Evolutionary conservation across 805 yeast genomes (phyloP).

Genomic region (Scheffersomyces lignosus): DNA sequence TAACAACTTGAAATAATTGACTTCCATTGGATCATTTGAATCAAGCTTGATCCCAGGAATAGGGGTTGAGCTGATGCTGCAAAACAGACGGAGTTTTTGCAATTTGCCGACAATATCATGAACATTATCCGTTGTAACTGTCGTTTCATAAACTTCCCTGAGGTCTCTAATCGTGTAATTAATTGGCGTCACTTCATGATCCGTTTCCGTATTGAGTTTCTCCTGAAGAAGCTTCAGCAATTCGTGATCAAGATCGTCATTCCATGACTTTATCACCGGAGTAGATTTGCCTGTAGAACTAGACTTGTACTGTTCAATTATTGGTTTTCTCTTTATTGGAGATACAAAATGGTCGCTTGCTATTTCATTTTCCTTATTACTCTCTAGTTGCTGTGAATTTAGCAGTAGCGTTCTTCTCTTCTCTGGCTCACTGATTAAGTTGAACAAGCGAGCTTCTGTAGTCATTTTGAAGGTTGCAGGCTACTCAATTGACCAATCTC

Average conservation of each 20-base stretch:
- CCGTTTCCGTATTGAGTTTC: background rate
- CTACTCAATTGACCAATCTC: no score
- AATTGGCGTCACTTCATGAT: background rate
- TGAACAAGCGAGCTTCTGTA: no score
- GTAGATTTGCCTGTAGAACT: background rate
- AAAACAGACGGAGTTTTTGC: background rate
- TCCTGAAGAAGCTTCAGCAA: background rate
- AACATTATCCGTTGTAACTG: background rate
- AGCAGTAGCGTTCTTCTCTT: background rate
- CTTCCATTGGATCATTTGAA: slow-evolving; percentile 5
- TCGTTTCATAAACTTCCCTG: background rate
- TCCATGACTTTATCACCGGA: background rate
- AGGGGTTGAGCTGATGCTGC: background rate
- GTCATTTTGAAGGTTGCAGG: no score
- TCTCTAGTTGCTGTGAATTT: background rate
- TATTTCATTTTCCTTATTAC: background rate
- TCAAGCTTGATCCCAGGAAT: slow-evolving; percentile 6
- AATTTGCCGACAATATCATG: background rate
- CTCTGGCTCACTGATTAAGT: no score
- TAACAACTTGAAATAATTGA: slow-evolving; percentile 15
- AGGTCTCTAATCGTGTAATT: background rate
- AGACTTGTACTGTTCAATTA: background rate
- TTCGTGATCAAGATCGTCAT: background rate
- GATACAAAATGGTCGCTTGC: background rate
- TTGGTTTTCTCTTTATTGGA: background rate